Percentiles rank a stretch among this genome's conserved stretches.
Evolutionary conservation across 2,329 filamentous ascomycete genomes (phyloP).

Genomic region (Coniochaeta pulveracea): DNA sequence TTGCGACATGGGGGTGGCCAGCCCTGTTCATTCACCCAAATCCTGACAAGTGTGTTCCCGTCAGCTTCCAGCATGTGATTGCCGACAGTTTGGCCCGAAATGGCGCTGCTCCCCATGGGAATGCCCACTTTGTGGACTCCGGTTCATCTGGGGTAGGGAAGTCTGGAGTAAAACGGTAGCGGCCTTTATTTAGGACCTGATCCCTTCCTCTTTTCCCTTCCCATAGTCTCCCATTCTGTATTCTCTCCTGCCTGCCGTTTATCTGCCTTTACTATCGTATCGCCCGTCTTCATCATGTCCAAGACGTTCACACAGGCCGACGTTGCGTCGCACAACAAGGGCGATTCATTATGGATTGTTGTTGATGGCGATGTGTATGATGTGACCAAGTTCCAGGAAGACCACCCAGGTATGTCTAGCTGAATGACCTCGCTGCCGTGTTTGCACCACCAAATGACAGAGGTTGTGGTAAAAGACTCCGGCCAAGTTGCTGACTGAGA

Average conservation of each 20-base stretch:
- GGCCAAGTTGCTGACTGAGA: neutral
- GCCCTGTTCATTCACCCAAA: neutral
- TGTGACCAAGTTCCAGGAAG: slow-evolving; percentile 76
- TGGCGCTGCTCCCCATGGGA: neutral
- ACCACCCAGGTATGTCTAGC: slow-evolving; percentile 66
- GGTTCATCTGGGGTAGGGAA: no score
- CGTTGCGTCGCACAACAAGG: slow-evolving; percentile 85
- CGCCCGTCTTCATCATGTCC: slow-evolving; percentile 49
- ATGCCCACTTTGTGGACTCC: no score
- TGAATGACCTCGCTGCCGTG: no score
- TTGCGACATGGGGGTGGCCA: no score
- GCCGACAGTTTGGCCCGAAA: no score
- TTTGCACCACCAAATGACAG: no score
- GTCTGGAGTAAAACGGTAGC: neutral
- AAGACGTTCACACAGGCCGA: slow-evolving; percentile 76
- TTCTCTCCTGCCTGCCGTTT: neutral
- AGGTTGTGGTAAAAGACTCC: no score
- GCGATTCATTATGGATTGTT: slow-evolving; percentile 76
- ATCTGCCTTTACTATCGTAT: slow-evolving; percentile 2
- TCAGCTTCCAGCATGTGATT: slow-evolving; percentile 1
- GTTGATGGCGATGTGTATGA: slow-evolving; percentile 96
- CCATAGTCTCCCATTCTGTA: neutral
- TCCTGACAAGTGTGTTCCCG: neutral
- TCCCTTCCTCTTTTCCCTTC: neutral
- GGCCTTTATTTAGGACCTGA: neutral